Conservation (phyloP, 805 yeast species). For the Kluyveromyces lactis region DNA sequence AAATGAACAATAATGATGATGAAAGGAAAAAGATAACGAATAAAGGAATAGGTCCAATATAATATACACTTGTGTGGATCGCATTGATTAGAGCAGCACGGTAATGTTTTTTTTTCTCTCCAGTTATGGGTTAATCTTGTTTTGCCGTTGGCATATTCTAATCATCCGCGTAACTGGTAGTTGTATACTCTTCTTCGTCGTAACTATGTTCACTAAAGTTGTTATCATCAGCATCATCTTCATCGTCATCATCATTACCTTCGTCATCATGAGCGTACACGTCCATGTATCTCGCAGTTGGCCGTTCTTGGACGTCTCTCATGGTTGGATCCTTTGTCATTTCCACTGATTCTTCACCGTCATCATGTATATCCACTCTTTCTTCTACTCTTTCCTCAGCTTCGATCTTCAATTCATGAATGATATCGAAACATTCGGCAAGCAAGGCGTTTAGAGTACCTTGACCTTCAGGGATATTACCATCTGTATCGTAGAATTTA, state of each 20-base stretch:
- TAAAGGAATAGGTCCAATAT: too few relatives aligned
- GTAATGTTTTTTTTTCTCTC: too few relatives aligned
- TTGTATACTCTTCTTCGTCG: conserved; percentile 16
- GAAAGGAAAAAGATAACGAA: too few relatives aligned
- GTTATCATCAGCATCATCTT: conserved; percentile 12
- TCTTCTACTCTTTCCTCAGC: conserved; percentile 52
- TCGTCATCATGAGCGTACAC: conserved; percentile 11
- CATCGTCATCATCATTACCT: conserved; percentile 13
- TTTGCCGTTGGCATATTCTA: conserved; percentile 1
- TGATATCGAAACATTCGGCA: conserved; percentile 90
- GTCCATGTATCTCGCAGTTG: conserved; percentile 15
- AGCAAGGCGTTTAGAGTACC: conserved; percentile 86
- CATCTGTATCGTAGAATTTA: conserved; percentile 71
- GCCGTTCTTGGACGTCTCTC: conserved; percentile 13
- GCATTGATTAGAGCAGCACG: too few relatives aligned
- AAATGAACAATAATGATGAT: too few relatives aligned
- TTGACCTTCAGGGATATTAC: conserved; percentile 95
- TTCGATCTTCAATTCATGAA: conserved; percentile 84
- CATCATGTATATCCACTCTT: conserved; percentile 1
- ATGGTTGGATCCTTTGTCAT: conserved; percentile 9
- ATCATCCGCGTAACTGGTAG: conserved; percentile 12
- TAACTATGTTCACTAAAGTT: conserved; percentile 17
- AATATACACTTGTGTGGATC: too few relatives aligned
- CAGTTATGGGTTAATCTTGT: too few relatives aligned
- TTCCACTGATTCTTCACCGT: conserved; percentile 10